These are phyloP conservation scores for Wickerhamomyces tratensis DNA, from an alignment of 805 yeast genomes.

Conservation along the genomic window DNA sequence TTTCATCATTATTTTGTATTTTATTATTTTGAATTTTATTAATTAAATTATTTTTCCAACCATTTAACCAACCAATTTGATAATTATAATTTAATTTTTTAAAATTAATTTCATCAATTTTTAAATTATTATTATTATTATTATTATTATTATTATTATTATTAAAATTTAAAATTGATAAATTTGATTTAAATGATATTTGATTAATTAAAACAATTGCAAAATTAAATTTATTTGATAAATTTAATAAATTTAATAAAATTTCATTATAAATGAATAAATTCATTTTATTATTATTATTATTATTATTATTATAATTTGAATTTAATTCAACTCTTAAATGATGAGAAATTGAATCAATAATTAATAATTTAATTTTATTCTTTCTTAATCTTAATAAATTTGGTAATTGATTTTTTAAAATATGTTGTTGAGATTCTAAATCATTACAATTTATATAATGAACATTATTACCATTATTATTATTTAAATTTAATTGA, in stretches of 20 bases:
- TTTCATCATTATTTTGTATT: background rate
- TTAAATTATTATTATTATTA: too few relatives aligned
- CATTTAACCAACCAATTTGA: slow-evolving; percentile 65
- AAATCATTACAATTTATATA: slow-evolving; percentile 56
- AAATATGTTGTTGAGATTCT: slow-evolving; percentile 65
- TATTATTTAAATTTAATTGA: slow-evolving; percentile 29
- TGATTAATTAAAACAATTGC: slow-evolving; percentile 74
- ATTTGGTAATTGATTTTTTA: slow-evolving; percentile 60
- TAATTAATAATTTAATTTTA: slow-evolving; percentile 44
- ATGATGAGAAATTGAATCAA: slow-evolving; percentile 84
- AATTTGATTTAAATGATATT: slow-evolving; percentile 52
- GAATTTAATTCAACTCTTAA: slow-evolving; percentile 47
- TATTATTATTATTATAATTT: slow-evolving; percentile 21
- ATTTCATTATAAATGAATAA: slow-evolving; percentile 31
- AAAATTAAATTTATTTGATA: slow-evolving; percentile 38
- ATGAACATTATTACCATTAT: slow-evolving; percentile 25
- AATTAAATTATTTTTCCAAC: slow-evolving; percentile 52
- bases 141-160: too few relatives aligned
- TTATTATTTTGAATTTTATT: slow-evolving; percentile 18
- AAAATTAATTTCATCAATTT: slow-evolving; percentile 6
- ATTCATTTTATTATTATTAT: slow-evolving; percentile 28
- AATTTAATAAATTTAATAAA: slow-evolving; percentile 35
- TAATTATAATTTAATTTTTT: slow-evolving; percentile 36
- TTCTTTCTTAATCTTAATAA: slow-evolving; percentile 29
- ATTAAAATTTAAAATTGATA: slow-evolving; percentile 6